Evolutionary conservation across 2,329 filamentous ascomycete genomes (phyloP).

Genomic region (Pseudodiploospora longispora): DNA sequence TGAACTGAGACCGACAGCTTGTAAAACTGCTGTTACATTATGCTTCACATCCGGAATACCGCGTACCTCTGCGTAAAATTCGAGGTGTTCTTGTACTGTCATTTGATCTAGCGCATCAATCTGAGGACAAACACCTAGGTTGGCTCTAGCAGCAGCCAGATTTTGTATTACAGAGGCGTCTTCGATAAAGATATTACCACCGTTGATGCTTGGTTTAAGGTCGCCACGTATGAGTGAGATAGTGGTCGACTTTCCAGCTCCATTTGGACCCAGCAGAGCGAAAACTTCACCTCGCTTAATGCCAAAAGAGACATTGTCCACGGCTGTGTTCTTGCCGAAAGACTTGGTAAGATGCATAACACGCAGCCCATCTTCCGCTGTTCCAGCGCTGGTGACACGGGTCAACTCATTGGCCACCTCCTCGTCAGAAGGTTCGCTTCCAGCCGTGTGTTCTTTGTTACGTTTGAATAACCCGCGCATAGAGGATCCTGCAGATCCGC

Average conservation of each 20-base stretch:
- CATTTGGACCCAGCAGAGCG: constrained; percentile 82
- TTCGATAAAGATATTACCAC: constrained; percentile 78
- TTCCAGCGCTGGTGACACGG: constrained; percentile 41
- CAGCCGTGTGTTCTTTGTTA: constrained; percentile 18
- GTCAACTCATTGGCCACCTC: constrained; percentile 59
- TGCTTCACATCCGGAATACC: constrained; percentile 67
- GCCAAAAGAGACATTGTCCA: constrained; percentile 83
- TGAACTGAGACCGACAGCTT: constrained; percentile 66
- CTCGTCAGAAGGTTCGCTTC: constrained; percentile 36
- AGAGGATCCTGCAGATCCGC: constrained; percentile 55
- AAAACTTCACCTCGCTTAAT: constrained; percentile 77
- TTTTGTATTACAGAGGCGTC: constrained; percentile 64
- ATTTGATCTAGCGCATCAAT: constrained; percentile 83
- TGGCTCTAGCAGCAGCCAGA: constrained; percentile 62
- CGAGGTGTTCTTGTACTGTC: constrained; percentile 79
- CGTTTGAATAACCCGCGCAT: constrained; percentile 33
- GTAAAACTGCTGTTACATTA: constrained; percentile 72
- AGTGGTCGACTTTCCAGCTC: constrained; percentile 84
- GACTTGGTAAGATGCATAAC: constrained; percentile 73
- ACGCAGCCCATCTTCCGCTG: constrained; percentile 57
- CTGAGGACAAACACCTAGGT: constrained; percentile 88
- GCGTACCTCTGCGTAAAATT: constrained; percentile 79
- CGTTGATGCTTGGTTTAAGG: constrained; percentile 58
- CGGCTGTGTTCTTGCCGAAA: constrained; percentile 68
- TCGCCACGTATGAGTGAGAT: constrained; percentile 89